Evolutionary conservation across 805 yeast genomes (phyloP).

Genomic region (Wickerhamomyces tratensis): DNA sequence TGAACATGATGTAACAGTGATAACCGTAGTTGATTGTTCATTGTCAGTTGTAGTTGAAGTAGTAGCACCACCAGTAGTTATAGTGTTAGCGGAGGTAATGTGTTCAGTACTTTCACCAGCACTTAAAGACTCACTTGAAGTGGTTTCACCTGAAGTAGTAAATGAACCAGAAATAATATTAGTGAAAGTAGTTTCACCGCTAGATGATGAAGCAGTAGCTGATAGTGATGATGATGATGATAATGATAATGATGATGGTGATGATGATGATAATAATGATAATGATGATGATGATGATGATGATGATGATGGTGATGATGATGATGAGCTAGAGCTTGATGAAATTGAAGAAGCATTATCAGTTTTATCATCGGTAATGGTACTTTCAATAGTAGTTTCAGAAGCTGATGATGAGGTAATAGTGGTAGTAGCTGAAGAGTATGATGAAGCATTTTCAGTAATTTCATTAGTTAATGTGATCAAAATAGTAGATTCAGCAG

Average conservation of each 20-base stretch:
- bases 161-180: neutral
- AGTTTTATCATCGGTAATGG: neutral
- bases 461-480: too few species aligned
- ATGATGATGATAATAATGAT: too few species aligned
- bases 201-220: neutral
- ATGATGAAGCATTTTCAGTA: neutral
- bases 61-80: constrained; percentile 3
- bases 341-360: neutral
- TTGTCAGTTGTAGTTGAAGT: constrained; percentile 15
- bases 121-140: neutral
- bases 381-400: neutral
- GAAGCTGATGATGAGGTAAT: neutral
- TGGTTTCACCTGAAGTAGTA: constrained; percentile 8
- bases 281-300: neutral
- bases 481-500: neutral
- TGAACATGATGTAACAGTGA: constrained; percentile 19
- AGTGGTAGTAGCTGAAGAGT: too few species aligned
- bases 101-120: constrained; percentile 9
- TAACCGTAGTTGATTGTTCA: constrained; percentile 17
- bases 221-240: too few species aligned
- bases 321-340: neutral
- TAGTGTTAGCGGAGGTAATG: constrained; percentile 9
- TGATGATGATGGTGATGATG: neutral
- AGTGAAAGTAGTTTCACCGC: neutral
- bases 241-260: too few species aligned